Evolutionary conservation across 805 yeast genomes (phyloP).

Genomic region (Cyberlindnera sargentensis): DNA sequence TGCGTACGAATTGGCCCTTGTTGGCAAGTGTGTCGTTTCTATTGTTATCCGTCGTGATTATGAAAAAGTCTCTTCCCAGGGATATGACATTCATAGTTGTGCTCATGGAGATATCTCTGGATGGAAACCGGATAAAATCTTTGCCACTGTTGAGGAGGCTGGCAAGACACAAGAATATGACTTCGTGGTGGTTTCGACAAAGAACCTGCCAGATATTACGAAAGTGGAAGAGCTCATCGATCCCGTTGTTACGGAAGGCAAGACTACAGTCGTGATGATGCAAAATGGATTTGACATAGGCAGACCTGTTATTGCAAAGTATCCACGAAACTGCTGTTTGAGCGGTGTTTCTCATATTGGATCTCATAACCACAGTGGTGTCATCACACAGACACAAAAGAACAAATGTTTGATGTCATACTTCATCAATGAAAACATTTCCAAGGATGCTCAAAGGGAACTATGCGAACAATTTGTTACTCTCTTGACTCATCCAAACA

Average conservation of each 20-base stretch:
- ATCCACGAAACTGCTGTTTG: constrained; percentile 43
- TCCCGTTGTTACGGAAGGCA: constrained; percentile 38
- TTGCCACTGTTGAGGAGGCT: constrained; percentile 40
- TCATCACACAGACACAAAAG: constrained; percentile 36
- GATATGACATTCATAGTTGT: constrained; percentile 52
- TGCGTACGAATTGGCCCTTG: constrained; percentile 50
- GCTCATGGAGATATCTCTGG: constrained; percentile 50
- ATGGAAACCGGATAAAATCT: constrained; percentile 55
- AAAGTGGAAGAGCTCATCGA: constrained; percentile 45
- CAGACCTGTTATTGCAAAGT: constrained; percentile 41
- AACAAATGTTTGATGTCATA: constrained; percentile 44
- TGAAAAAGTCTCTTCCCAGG: constrained; percentile 40
- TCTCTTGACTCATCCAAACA: constrained; percentile 39
- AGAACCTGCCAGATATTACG: constrained; percentile 57
- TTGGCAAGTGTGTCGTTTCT: constrained; percentile 46
- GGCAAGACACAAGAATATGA: constrained; percentile 39
- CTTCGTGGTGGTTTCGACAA: constrained; percentile 53
- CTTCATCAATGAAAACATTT: constrained; percentile 34
- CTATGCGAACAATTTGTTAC: constrained; percentile 38
- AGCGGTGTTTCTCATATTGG: constrained; percentile 62
- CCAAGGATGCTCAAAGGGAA: constrained; percentile 17
- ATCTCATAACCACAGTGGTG: constrained; percentile 40
- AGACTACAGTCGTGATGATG: constrained; percentile 44
- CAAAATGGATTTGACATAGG: constrained; percentile 64
- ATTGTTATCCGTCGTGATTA: constrained; percentile 63